Evolutionary conservation across 1,139 yeast genomes (phyloP), one percentile per base, ranked within the genome.

Genomic region (Zygoascus meyerae): DNA sequence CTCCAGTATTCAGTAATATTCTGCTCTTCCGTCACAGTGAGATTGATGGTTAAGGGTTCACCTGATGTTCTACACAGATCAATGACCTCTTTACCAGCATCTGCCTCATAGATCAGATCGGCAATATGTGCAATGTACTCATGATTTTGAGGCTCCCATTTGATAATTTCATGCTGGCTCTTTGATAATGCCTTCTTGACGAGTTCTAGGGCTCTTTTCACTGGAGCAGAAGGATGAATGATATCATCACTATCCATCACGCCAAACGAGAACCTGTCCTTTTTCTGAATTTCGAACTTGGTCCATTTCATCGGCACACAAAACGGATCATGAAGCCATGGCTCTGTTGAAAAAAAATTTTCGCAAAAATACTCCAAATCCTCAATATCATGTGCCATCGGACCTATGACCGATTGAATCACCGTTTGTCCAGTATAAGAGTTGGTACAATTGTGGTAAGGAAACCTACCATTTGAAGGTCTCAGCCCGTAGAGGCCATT

Each of bases 401-500:
- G 77, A 1, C 77, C 77, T 45, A 71, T 63, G 9, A 70, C 75
- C 8, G 59, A 55, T 4, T 57, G 59, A 1, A 70, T 62, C 32
- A 67, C 53, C 34, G 68, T 68, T 51, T 76, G 75, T 32, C 75
- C 73, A 1, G 75, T 71, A 46, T 69, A 67, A 0, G 81, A 78
- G 42, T 77, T 72, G 17, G 76, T 63, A 7, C 72, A 65, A 26
- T 74, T 29, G 2, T 32, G 38, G 30, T 50, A 48, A 6, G 56
- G 53, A 31, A 52, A 32, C 18, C 56, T 41, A 61, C 78, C 77
- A 3, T 83, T 69, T 5, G 86, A 72, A 36, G 90, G 90, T 64
- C 86, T 77, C 52, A 83, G 70, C 12, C 89, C 92, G 61, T 70
- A 77, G 50, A 76, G 65, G 18, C 89, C 87, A 42, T 81, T 74